A percentile compares a stretch with the other conserved stretches of the same genome.
Conservation (phyloP, 257 asterid species). For the Solanum microdontum region DNA sequence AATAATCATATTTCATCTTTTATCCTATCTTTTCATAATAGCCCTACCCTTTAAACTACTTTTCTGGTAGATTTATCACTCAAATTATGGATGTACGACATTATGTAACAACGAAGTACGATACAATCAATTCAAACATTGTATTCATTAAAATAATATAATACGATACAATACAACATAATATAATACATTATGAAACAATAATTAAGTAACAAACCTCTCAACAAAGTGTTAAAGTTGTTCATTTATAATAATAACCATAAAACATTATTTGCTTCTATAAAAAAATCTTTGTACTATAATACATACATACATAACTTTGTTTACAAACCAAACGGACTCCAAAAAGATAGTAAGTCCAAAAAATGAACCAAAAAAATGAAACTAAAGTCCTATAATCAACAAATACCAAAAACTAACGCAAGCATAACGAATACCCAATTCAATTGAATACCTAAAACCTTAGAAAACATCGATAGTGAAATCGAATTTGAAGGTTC, state of each 20-base stretch:
- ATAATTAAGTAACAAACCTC: not conserved
- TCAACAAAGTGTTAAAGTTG: not conserved
- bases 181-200: no score
- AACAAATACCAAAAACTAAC: conserved; percentile 8
- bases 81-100: no score
- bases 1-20: no score
- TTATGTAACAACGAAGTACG: no score
- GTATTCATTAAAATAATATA: no score
- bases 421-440: conserved; percentile 20
- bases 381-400: not conserved
- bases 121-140: not conserved
- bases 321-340: not conserved
- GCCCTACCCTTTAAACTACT: not conserved
- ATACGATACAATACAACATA: no score
- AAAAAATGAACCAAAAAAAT: not conserved
- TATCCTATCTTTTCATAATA: not conserved
- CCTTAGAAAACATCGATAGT: conserved; percentile 2
- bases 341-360: not conserved
- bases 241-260: not conserved
- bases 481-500: conserved; percentile 34
- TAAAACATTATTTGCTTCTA: not conserved
- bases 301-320: not conserved
- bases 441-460: conserved; percentile 16
- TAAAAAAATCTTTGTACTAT: not conserved
- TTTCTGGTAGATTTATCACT: no score